Percentiles rank a stretch among this genome's conserved stretches.
These are phyloP conservation scores for Daldinia sp. DNA, from an alignment of 2,329 filamentous ascomycete genomes.

Conservation along the genomic window DNA sequence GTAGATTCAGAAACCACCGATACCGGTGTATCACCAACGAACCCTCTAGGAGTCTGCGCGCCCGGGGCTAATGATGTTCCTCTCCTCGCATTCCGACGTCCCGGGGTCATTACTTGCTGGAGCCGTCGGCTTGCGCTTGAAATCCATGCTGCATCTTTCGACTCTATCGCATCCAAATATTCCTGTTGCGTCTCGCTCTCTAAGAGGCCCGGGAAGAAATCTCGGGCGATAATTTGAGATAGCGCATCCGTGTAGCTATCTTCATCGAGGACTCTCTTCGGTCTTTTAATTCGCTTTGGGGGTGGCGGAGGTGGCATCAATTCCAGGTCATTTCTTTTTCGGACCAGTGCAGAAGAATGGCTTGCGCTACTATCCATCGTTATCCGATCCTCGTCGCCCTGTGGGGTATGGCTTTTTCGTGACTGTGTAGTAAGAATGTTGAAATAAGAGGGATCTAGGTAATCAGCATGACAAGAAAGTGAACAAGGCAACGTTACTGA, in stretches of 20 bases:
- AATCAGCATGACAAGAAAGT: constrained; percentile 1
- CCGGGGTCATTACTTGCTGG: constrained; percentile 82
- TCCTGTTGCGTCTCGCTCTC: constrained; percentile 90
- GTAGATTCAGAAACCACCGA: constrained; percentile 58
- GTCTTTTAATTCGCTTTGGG: constrained; percentile 89
- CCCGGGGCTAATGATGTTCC: constrained; percentile 46
- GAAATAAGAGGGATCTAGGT: constrained; percentile 8
- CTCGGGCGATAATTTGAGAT: constrained; percentile 92
- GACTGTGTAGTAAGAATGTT: background rate
- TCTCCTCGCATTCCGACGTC: constrained; percentile 53
- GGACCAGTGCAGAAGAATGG: constrained; percentile 67
- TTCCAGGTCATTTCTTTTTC: constrained; percentile 71
- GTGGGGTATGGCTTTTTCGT: background rate
- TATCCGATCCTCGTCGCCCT: background rate
- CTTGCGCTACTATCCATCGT: constrained; percentile 50
- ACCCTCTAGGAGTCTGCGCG: constrained; percentile 69
- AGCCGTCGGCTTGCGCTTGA: constrained; percentile 77
- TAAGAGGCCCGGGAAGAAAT: constrained; percentile 93
- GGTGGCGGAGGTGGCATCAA: constrained; percentile 89
- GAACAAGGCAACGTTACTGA: background rate
- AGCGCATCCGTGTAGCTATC: constrained; percentile 90
- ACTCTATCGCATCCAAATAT: constrained; percentile 90
- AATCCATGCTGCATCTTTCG: constrained; percentile 86
- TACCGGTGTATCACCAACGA: constrained; percentile 76
- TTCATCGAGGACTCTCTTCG: constrained; percentile 87